phyloP scores from a whole-genome alignment of 1,284 basidiomycete species.

The Cutaneotrichosporon dermatis region DNA sequence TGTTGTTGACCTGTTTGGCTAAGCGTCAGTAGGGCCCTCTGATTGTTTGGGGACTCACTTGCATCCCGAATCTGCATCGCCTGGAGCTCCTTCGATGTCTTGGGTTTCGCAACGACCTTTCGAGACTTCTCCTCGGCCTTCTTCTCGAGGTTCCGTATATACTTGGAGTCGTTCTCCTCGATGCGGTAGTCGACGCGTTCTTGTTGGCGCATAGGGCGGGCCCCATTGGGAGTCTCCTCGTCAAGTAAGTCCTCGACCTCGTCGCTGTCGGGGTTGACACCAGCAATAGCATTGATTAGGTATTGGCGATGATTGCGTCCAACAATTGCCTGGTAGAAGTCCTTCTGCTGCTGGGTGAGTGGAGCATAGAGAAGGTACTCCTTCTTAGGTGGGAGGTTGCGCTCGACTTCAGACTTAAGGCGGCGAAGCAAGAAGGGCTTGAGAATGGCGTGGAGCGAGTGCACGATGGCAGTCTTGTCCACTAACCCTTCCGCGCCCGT shows the following conservation, averaged over 20 bases:
- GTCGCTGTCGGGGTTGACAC: background rate
- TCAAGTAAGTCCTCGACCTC: background rate
- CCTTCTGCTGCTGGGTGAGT: constrained; percentile 71
- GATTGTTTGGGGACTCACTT: constrained; percentile 54
- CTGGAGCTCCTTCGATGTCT: constrained; percentile 52
- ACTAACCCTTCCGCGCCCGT: constrained; percentile 51
- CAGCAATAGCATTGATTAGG: constrained; percentile 54
- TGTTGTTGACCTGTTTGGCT: constrained; percentile 82
- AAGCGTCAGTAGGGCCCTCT: constrained; percentile 3
- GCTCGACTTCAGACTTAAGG: constrained; percentile 86
- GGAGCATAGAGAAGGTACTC: constrained; percentile 93
- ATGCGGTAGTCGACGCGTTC: constrained; percentile 48
- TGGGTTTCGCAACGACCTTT: constrained; percentile 12
- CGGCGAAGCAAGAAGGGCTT: constrained; percentile 93
- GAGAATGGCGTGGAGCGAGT: constrained; percentile 80
- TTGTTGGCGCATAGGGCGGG: constrained; percentile 17
- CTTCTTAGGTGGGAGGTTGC: constrained; percentile 74
- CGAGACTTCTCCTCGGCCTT: constrained; percentile 18
- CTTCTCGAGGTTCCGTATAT: constrained; percentile 60
- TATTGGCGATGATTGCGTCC: constrained; percentile 63
- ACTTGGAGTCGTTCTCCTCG: constrained; percentile 65
- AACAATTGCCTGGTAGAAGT: constrained; percentile 76
- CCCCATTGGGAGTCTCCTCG: constrained; percentile 21
- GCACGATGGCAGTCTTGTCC: constrained; percentile 59
- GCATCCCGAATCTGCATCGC: constrained; percentile 56